A percentile compares a stretch with the other conserved stretches of the same genome.
Evolutionary conservation across 2,329 filamentous ascomycete species (phyloP).

Genomic region (Tolypocladium ovalisporum): DNA sequence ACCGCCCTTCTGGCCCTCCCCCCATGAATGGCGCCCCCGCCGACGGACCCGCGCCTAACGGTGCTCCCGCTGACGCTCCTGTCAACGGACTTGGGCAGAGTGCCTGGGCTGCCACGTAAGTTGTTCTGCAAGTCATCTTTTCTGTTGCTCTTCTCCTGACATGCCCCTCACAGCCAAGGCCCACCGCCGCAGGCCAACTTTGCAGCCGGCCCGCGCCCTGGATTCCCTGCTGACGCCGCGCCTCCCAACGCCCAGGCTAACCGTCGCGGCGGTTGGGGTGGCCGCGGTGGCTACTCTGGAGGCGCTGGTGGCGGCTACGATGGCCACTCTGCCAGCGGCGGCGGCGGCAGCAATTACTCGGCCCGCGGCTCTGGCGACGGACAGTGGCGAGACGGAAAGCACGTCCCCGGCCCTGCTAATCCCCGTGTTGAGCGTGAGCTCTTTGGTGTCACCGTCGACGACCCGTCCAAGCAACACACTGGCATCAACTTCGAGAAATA

Average conservation of each 20-base stretch:
- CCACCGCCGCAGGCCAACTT: constrained; percentile 9
- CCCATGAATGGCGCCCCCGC: constrained; percentile 5
- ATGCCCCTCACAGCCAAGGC: constrained; percentile 1
- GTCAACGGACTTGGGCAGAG: constrained; percentile 30
- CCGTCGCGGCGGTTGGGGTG: constrained; percentile 21
- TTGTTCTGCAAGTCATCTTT: constrained; percentile 1
- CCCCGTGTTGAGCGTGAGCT: constrained; percentile 88
- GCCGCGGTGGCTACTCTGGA: constrained; percentile 24
- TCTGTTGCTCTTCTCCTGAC: background rate
- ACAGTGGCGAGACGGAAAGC: constrained; percentile 94
- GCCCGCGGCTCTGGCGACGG: constrained; percentile 85
- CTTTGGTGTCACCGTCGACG: constrained; percentile 77
- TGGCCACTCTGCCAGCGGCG: constrained; percentile 21
- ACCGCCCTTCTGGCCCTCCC: constrained; percentile 19
- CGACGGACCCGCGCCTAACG: constrained; percentile 1
- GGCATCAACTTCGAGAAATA: constrained; percentile 99
- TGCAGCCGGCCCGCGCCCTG: constrained; percentile 21
- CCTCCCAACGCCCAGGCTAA: constrained; percentile 12
- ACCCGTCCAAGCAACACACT: constrained; percentile 89
- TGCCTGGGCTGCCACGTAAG: constrained; percentile 41
- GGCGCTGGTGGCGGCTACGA: constrained; percentile 23
- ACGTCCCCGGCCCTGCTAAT: constrained; percentile 82
- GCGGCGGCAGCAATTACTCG: constrained; percentile 35
- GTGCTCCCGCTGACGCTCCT: constrained; percentile 11
- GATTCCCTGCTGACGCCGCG: constrained; percentile 12